A percentile compares a stretch with the other conserved stretches of the same genome.
Conservation (phyloP, 2,329 filamentous ascomycete species). For the Claviceps capensis region DNA sequence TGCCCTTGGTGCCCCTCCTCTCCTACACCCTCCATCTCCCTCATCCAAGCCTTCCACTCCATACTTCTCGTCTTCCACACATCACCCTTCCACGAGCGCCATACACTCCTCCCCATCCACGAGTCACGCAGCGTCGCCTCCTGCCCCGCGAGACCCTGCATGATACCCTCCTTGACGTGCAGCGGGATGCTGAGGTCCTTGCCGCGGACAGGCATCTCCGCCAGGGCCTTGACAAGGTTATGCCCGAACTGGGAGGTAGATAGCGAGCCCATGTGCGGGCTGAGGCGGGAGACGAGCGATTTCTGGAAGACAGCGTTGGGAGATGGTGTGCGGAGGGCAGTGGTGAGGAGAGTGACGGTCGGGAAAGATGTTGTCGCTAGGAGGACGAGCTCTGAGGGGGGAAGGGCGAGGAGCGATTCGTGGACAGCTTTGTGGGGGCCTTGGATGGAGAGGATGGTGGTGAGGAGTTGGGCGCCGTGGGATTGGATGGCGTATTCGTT, state of each 20-base stretch:
- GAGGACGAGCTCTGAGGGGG: slow-evolving; percentile 39
- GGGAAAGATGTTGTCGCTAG: slow-evolving; percentile 46
- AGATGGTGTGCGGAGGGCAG: slow-evolving; percentile 33
- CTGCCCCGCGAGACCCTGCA: slow-evolving; percentile 31
- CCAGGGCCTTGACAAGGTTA: slow-evolving; percentile 35
- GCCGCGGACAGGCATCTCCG: slow-evolving; percentile 34
- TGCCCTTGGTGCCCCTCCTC: background rate
- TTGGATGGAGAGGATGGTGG: slow-evolving; percentile 63
- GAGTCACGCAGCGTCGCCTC: slow-evolving; percentile 37
- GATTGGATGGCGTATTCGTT: slow-evolving; percentile 42
- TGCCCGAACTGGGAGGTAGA: slow-evolving; percentile 37
- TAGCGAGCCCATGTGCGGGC: slow-evolving; percentile 31
- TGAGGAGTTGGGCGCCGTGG: slow-evolving; percentile 72
- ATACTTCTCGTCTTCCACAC: slow-evolving; percentile 37
- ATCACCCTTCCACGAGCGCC: slow-evolving; percentile 45
- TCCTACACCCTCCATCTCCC: slow-evolving; percentile 25
- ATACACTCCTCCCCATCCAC: slow-evolving; percentile 41
- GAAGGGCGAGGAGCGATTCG: slow-evolving; percentile 50
- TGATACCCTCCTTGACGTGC: slow-evolving; percentile 43
- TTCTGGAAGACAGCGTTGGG: slow-evolving; percentile 42
- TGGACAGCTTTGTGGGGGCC: slow-evolving; percentile 63
- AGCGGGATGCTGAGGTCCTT: slow-evolving; percentile 37
- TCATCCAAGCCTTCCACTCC: slow-evolving; percentile 45
- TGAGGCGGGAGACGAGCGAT: slow-evolving; percentile 32
- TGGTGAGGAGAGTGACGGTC: slow-evolving; percentile 35